Evolutionary conservation across 805 yeast genomes (phyloP).

Genomic region (Candida alai): DNA sequence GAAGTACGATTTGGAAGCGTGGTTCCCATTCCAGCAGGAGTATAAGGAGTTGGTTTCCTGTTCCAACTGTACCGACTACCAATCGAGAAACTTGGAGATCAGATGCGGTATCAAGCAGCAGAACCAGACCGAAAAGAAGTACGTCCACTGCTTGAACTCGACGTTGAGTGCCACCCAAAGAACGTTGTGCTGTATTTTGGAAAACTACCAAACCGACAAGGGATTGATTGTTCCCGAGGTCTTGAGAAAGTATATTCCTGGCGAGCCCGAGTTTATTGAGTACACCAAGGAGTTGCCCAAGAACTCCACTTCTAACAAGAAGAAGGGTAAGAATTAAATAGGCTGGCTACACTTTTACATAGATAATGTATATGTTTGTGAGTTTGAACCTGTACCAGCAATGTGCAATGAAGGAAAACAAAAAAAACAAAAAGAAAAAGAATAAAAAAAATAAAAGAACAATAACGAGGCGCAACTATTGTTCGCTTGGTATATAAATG

Average conservation of each 20-base stretch:
- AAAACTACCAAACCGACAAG: conserved; percentile 96
- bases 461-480: too few species aligned
- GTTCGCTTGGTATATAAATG: too few species aligned
- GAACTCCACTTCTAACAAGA: conserved; percentile 81
- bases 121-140: conserved; percentile 93
- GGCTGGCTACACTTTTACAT: too few species aligned
- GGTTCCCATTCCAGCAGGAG: conserved; percentile 99
- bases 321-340: conserved; percentile 21
- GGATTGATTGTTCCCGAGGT: conserved; percentile 94
- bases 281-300: conserved; percentile 88
- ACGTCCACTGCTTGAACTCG: conserved; percentile 97
- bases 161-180: conserved; percentile 98
- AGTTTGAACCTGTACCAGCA: too few species aligned
- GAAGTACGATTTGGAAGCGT: conserved; percentile 97
- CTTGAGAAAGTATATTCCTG: conserved; percentile 93
- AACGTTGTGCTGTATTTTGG: conserved; percentile 94
- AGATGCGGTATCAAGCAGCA: conserved; percentile 97
- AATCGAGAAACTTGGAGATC: conserved; percentile 96
- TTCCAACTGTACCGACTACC: conserved; percentile 99
- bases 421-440: too few species aligned
- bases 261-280: conserved; percentile 96
- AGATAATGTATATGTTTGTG: too few species aligned
- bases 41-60: conserved; percentile 97
- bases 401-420: too few species aligned
- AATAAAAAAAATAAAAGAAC: too few species aligned